Base-by-base conservation (phyloP, 331 rosid genomes). In the Ulmus americana region DNA sequence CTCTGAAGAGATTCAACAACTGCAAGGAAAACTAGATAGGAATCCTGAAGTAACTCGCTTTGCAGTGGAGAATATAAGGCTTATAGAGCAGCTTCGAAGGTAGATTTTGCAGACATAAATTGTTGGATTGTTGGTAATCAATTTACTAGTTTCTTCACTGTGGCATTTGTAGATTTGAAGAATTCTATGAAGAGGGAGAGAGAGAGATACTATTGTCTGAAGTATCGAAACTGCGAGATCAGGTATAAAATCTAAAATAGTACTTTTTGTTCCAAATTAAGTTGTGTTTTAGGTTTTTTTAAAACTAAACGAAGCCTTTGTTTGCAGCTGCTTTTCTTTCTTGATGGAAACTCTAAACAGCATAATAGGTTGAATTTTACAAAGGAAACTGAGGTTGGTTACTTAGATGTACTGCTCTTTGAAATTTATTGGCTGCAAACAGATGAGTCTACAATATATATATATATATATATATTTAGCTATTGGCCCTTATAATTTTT, bases 21-120 rank as follows among this genome's bases (percentile, higher is more conserved):
- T 94, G 77, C 83, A 81, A 55, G 78, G 85, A 1, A 94, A 87
- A 84, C 68, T 94, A 45, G 98, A 94, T 67, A 85, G 73, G 65
- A 94, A 94, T 76, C 97, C 98, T 13, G 98, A 94, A 82, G 98
- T 94, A 16, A 89, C 95, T 55, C 83, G 98, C 46, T 94, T 94
- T 77, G 98, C 98, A 52, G 61, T 48, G 58, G 98, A 94, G 80
- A 94, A 94, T 72, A 94, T 94, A 68, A 83, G 97, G 91, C 98
- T 94, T 72, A 81, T 74, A 64, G 95, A 89, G 57, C 95, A 94
- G 77, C 91, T 94, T 82, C 68, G 88, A 82, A 89, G 98, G 98
- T 94, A 79, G 55, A 59, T 44, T 51, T 41, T 48, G 45, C 8
- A 41, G 18, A 70, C 9, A 14, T 57, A 55, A 48, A 20, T 50